Percentiles rank a stretch among this genome's conserved stretches.
Conservation (phyloP, 129 eudicot genomes). For the Flaveria robusta region DNA sequence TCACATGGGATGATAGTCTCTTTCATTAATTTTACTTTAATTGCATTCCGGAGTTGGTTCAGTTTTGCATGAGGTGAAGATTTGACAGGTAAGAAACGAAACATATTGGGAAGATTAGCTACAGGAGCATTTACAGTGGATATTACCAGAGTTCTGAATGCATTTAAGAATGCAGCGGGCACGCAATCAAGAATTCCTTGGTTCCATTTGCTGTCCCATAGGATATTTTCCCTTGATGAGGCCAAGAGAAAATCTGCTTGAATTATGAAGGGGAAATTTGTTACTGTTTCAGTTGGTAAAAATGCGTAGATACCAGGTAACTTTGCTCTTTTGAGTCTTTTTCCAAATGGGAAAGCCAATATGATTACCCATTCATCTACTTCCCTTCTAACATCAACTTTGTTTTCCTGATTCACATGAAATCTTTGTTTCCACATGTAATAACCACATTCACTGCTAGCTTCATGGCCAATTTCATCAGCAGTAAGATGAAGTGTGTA, state of each 20-base stretch:
- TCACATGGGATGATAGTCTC: slow-evolving; percentile 54
- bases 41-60: slow-evolving; percentile 37
- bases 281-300: slow-evolving; percentile 57
- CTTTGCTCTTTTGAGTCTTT: slow-evolving; percentile 43
- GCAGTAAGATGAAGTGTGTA: slow-evolving; percentile 49
- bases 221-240: slow-evolving; percentile 58
- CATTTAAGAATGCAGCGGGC: slow-evolving; percentile 45
- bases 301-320: slow-evolving; percentile 56
- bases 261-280: slow-evolving; percentile 62
- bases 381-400: slow-evolving; percentile 48
- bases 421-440: slow-evolving; percentile 66
- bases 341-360: slow-evolving; percentile 53
- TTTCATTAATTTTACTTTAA: slow-evolving; percentile 32
- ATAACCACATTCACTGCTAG: slow-evolving; percentile 45
- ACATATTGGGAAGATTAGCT: slow-evolving; percentile 39
- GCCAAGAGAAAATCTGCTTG: slow-evolving; percentile 68
- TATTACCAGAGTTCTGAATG: slow-evolving; percentile 49
- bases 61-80: slow-evolving; percentile 35
- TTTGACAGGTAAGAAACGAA: slow-evolving; percentile 42
- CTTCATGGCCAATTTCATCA: slow-evolving; percentile 26
- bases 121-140: slow-evolving; percentile 34
- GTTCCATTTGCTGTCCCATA: slow-evolving; percentile 56
- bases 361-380: slow-evolving; percentile 61
- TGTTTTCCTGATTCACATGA: slow-evolving; percentile 42
- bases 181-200: slow-evolving; percentile 56